Base-by-base conservation (phyloP, 306 rosid species). In the Rosa chinensis region DNA sequence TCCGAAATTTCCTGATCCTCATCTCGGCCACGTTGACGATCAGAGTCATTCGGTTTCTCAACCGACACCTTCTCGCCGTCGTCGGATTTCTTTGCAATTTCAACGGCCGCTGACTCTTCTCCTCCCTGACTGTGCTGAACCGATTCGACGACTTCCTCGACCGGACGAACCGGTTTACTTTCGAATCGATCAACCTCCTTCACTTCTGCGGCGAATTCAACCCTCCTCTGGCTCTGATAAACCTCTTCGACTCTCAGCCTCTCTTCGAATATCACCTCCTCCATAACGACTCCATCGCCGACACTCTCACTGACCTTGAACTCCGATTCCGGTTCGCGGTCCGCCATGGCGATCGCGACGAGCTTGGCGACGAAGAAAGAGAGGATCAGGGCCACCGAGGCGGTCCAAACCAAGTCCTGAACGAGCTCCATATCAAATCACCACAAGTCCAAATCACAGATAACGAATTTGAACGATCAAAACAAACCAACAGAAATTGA, bases 361-460 rank as follows among this genome's bases (percentile, higher is more conserved):
- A 92, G 90, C 72, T 90, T 90, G 13, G 89, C 87, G 12, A 90
- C 85, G 23, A 92, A 61, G 82, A 87, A 69, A 13, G 90, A 88
- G 20, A 92, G 85, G 70, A 92, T 52, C 44, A 92, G 72, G 32
- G 90, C 90, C 32, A 90, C 52, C 6, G 90, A 79, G 49, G 87
- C 88, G 28, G 93, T 83, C 50, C 86, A 68, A 14, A 87, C 76
- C 55, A 92, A 77, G 89, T 89, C 88, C 61, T 59, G 85, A 17
- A 79, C 58, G 70, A 87, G 87, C 81, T 92, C 97, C 97, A 91
- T 91, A 21, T 49, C 28, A 62, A 62, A 75, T 55, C 43, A 9
- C 17, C n/a, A 40, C 1, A 16, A 21, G 14, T 32, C 58, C 55
- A 40, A 69, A 53, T 16, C n/a, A 8, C 2, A 53, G 16, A 14